Conservation (phyloP, 805 yeast genomes). For the Babjeviella inositovora region DNA sequence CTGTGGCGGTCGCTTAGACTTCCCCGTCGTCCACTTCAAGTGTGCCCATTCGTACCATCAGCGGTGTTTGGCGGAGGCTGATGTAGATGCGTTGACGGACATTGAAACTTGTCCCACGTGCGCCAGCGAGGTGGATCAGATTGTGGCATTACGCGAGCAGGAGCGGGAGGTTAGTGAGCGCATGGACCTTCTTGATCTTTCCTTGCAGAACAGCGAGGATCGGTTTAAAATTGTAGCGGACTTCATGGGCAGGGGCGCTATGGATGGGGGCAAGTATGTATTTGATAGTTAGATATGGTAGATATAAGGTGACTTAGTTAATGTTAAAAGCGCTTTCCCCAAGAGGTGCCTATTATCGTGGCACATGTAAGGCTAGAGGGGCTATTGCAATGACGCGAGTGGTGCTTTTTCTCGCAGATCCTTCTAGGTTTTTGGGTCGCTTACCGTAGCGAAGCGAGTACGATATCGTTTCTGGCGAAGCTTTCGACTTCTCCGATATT, state of each 20-base stretch:
- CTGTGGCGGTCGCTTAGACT: slow-evolving; percentile 50
- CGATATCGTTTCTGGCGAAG: too few species aligned
- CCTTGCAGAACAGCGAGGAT: slow-evolving; percentile 28
- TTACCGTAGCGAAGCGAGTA: too few species aligned
- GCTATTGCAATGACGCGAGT: too few species aligned
- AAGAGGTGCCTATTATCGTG: too few species aligned
- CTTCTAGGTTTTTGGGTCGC: too few species aligned
- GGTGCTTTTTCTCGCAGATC: too few species aligned
- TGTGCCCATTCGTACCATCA: slow-evolving; percentile 84
- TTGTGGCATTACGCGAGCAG: slow-evolving; percentile 36
- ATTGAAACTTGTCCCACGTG: slow-evolving; percentile 57
- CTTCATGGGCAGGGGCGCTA: slow-evolving; percentile 77
- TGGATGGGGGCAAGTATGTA: slow-evolving; percentile 24
- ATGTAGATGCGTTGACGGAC: slow-evolving; percentile 2
- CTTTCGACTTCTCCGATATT: too few species aligned
- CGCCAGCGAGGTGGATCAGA: slow-evolving; percentile 50
- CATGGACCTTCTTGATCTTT: slow-evolving; percentile 41
- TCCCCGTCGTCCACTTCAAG: slow-evolving; percentile 71
- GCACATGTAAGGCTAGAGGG: too few species aligned
- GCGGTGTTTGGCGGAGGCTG: slow-evolving; percentile 33
- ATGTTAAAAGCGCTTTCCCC: too few species aligned
- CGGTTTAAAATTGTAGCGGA: slow-evolving; percentile 66
- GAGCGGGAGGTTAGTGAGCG: slow-evolving; percentile 51
- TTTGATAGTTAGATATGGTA: too few species aligned
- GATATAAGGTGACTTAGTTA: too few species aligned